phyloP scores from a whole-genome alignment of 1,284 basidiomycete species.

The Dichomitus squalens region DNA sequence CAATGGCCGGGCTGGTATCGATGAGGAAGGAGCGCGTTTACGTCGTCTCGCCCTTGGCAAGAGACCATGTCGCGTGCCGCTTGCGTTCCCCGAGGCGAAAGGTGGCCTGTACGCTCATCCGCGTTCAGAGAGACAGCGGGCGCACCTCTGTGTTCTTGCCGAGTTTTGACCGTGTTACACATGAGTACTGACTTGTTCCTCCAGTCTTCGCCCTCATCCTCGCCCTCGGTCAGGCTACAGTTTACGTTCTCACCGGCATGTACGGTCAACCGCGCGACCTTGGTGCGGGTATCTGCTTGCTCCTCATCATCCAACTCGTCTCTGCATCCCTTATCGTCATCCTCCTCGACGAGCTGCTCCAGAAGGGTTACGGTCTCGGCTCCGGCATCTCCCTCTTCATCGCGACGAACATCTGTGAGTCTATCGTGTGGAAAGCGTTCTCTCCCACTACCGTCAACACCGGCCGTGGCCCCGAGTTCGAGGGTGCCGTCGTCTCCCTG shows the following conservation, averaged over 20 bases:
- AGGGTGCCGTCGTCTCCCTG: slow-evolving; percentile 93
- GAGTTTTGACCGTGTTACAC: too few relatives aligned
- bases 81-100: background rate
- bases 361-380: slow-evolving; percentile 98
- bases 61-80: background rate
- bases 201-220: slow-evolving; percentile 97
- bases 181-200: background rate
- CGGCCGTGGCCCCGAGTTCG: slow-evolving; percentile 97
- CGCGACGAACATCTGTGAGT: slow-evolving; percentile 99
- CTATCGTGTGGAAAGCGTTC: slow-evolving; percentile 99
- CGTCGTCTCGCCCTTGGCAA: background rate
- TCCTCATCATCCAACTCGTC: slow-evolving; percentile 95
- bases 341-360: slow-evolving; percentile 96
- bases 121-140: background rate
- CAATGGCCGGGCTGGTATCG: background rate
- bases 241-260: slow-evolving; percentile 96
- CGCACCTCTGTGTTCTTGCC: too few relatives aligned
- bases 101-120: background rate
- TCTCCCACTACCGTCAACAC: slow-evolving; percentile 98
- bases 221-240: slow-evolving; percentile 94
- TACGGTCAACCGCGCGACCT: slow-evolving; percentile 94
- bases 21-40: background rate
- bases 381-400: slow-evolving; percentile 99
- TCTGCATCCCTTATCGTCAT: slow-evolving; percentile 96
- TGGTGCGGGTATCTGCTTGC: slow-evolving; percentile 94